These are phyloP conservation scores for Cornus controversa DNA, from an alignment of 148 eudicot genomes.

Conservation along the genomic window DNA sequence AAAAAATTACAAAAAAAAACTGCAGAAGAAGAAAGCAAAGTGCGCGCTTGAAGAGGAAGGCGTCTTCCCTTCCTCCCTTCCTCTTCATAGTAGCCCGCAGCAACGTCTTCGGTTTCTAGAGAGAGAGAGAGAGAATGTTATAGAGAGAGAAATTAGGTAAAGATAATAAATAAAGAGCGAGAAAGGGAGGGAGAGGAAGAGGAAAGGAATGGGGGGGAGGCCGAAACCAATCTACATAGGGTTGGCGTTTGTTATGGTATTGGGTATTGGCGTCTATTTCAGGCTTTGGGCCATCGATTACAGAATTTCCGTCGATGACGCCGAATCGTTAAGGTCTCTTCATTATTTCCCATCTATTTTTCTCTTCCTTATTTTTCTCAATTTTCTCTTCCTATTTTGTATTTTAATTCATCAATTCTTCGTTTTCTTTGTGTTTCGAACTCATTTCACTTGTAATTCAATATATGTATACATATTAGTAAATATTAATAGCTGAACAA, in stretches of 20 bases:
- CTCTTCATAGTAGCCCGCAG: neutral
- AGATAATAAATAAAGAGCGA: neutral
- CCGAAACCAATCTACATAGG: constrained; percentile 36
- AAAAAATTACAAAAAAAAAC: too few relatives aligned
- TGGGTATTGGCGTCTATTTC: constrained; percentile 67
- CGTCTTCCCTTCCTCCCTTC: neutral
- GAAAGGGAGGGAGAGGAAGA: constrained; percentile 16
- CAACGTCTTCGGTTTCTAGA: neutral
- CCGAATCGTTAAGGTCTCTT: constrained; percentile 55
- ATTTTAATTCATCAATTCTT: too few relatives aligned
- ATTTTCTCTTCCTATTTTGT: neutral
- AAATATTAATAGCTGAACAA: too few relatives aligned
- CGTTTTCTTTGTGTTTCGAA: too few relatives aligned
- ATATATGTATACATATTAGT: too few relatives aligned
- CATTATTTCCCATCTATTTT: neutral
- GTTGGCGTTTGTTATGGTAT: constrained; percentile 41
- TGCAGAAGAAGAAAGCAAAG: too few relatives aligned
- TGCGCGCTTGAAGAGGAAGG: neutral
- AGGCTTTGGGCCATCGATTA: constrained; percentile 77
- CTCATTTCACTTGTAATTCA: too few relatives aligned
- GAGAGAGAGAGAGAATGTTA: too few relatives aligned
- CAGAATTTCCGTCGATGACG: constrained; percentile 54
- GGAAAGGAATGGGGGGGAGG: constrained; percentile 33
- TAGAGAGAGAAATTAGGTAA: neutral
- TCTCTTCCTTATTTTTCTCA: neutral